Evolutionary conservation across 2,329 filamentous ascomycete species (phyloP).

Genomic region (Pseudocercospora cruenta): DNA sequence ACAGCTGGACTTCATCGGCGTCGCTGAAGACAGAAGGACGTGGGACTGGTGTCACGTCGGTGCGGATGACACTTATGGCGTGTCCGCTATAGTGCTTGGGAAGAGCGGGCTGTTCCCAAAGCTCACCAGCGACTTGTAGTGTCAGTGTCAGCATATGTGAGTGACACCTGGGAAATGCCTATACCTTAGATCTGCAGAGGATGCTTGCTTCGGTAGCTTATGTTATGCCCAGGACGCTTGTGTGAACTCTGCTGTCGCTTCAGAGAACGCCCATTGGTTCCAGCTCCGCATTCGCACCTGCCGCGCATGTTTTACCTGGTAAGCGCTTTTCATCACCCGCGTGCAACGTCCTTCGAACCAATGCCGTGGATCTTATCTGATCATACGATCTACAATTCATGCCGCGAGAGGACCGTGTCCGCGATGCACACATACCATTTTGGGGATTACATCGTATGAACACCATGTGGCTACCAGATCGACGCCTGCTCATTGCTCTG

Average conservation of each 20-base stretch:
- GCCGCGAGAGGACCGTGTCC: no score
- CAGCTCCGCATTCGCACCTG: no score
- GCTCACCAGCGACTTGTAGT: conserved; percentile 36
- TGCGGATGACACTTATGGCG: conserved; percentile 72
- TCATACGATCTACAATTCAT: no score
- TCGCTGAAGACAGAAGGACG: conserved; percentile 63
- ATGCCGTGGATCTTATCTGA: no score
- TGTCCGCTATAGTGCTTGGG: conserved; percentile 45
- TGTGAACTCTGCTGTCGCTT: neutral
- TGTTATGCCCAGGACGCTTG: neutral
- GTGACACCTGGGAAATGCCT: neutral
- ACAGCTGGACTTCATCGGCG: conserved; percentile 77
- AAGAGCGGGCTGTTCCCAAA: conserved; percentile 57
- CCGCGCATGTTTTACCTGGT: no score
- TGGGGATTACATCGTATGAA: no score
- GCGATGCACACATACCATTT: no score
- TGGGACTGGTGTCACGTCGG: conserved; percentile 66
- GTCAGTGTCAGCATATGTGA: neutral
- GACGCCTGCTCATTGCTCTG: no score
- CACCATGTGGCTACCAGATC: no score
- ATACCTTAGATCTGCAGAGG: neutral
- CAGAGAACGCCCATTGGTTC: neutral
- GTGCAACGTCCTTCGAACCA: no score
- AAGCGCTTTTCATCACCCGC: no score
- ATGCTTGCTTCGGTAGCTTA: neutral